Evolutionary conservation across 83 land plant species (phyloP).

Genomic region (Picea abies): DNA sequence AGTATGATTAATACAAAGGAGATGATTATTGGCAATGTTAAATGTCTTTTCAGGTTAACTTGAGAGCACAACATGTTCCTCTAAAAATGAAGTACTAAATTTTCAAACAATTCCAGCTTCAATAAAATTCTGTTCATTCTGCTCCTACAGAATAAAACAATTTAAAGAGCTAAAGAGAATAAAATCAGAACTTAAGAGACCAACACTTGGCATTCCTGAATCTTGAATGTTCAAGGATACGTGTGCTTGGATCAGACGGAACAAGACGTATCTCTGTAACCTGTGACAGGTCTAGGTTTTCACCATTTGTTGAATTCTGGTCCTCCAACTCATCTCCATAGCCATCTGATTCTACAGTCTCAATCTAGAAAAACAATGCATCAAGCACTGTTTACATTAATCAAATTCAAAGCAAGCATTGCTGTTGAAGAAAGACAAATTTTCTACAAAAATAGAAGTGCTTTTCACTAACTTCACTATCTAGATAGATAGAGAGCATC

Average conservation of each 20-base stretch:
- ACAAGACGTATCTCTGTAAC: conserved; percentile 91
- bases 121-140: not conserved
- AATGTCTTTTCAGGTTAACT: too few relatives aligned
- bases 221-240: conserved; percentile 45
- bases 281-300: conserved; percentile 49
- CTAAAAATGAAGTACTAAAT: too few relatives aligned
- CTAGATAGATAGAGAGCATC: not conserved
- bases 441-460: not conserved
- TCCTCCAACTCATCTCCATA: conserved; percentile 52
- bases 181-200: not conserved
- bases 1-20: too few relatives aligned
- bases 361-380: conserved; percentile 59
- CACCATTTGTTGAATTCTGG: conserved; percentile 52
- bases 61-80: too few relatives aligned
- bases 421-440: not conserved
- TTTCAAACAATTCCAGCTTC: too few relatives aligned
- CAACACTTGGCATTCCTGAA: not conserved
- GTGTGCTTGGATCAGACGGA: conserved; percentile 79
- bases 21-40: too few relatives aligned
- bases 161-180: not conserved
- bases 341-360: conserved; percentile 27
- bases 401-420: not conserved
- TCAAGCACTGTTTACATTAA: not conserved
- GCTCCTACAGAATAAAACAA: not conserved
- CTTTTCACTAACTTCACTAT: not conserved